Base-by-base conservation (phyloP, 116 monocot species). In the Iris pallida region DNA sequence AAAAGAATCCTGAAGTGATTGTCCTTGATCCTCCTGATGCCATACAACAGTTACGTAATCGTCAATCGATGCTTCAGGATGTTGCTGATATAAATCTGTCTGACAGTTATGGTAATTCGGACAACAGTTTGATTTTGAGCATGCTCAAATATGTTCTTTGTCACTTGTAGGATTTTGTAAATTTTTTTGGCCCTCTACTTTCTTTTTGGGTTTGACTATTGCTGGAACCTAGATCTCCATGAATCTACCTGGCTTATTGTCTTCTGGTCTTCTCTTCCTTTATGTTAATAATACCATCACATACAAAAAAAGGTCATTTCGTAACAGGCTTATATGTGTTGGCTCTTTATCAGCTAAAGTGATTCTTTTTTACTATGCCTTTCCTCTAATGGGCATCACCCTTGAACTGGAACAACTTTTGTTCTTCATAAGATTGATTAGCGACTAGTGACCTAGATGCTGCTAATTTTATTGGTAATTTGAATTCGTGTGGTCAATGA, bases 51-150 rank as follows among this genome's bases (percentile, higher is more conserved):
- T 44, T 95, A 20, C 45, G 74, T 48, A 95, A 88, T 84, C 85
- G 95, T 20, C 91, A 91, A 65, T 91, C 91, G 44, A 95, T 95
- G 95, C 91, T 95, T 62, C 77, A 88, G 69, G 91, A 86, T 80
- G 95, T 95, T 16, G 86, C 91, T 49, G 86, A 88, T 61, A 61
- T 91, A 58, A 86, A 91, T 30, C 70, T 95, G 44, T 82, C 84
- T 44, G 79, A 84, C 65, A 79, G 54, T 17, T 69, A 80, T 80
- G 95, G 95, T 95, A 91, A 73, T 65, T 55, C 13, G 47, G 4
- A 2, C 2, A 51, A 51, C 13, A 13, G 11, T 51, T 51, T 51
- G 49, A 9, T 51, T 7, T 7, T 9, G 7, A 51, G 49, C 11
- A 7, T 9, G 49, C 13, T 9, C 49, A 9, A 0, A 9, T 51